Conservation (phyloP, 2,329 filamentous ascomycete species). For the Nothophoma quercina region DNA sequence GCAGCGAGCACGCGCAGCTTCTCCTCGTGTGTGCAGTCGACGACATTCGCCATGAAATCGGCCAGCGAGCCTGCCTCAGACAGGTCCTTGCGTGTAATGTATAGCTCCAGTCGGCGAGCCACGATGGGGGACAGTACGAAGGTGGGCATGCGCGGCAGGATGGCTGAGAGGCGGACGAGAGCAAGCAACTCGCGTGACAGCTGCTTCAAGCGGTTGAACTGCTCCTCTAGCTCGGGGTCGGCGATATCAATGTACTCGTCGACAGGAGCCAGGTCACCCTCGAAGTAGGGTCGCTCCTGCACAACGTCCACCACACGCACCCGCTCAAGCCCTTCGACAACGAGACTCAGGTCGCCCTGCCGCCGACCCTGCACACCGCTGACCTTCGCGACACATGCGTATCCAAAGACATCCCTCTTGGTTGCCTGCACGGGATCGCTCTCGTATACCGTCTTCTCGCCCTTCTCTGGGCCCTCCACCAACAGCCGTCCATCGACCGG, state of each 20-base stretch:
- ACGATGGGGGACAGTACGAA: conserved; percentile 81
- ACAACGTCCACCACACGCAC: conserved; percentile 77
- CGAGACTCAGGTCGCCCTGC: conserved; percentile 72
- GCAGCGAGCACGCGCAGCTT: conserved; percentile 88
- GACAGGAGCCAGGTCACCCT: conserved; percentile 77
- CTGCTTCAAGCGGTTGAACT: conserved; percentile 83
- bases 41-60: conserved; percentile 95
- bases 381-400: conserved; percentile 72
- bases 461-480: conserved; percentile 66
- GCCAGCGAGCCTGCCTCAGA: conserved; percentile 84
- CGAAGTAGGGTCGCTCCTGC: conserved; percentile 84
- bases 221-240: conserved; percentile 65
- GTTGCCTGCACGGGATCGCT: conserved; percentile 53
- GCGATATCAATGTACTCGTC: conserved; percentile 65
- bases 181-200: conserved; percentile 86
- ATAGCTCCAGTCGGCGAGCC: conserved; percentile 83
- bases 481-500: conserved; percentile 75
- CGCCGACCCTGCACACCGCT: conserved; percentile 58
- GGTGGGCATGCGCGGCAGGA: conserved; percentile 75
- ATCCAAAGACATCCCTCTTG: conserved; percentile 75
- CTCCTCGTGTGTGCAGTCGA: conserved; percentile 88
- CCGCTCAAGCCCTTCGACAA: conserved; percentile 85
- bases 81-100: conserved; percentile 82
- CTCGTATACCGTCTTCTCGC: conserved; percentile 58
- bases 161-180: conserved; percentile 81